Percentiles rank a stretch among this genome's conserved stretches.
phyloP scores from a whole-genome alignment of 148 eudicot species.

The Fagopyrum tataricum region DNA sequence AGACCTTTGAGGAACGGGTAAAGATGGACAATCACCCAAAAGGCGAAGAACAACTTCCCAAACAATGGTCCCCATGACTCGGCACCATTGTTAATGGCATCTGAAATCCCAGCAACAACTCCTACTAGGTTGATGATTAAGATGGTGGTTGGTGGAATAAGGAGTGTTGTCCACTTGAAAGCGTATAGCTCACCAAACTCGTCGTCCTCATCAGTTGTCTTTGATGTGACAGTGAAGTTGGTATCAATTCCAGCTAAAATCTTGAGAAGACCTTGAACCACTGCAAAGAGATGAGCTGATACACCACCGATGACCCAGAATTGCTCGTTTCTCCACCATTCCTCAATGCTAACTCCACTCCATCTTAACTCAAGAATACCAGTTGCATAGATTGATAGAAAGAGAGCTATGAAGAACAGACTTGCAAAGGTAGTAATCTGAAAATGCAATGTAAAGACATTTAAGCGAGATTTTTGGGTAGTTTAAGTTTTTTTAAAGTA shows the following conservation, averaged over 20 bases:
- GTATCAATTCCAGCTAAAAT: conserved; percentile 90
- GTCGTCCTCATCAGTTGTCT: conserved; percentile 55
- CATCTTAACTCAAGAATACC: conserved; percentile 96
- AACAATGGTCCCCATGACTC: conserved; percentile 95
- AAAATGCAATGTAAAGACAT: conserved; percentile 6
- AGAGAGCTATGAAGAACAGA: conserved; percentile 88
- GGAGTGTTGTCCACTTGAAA: conserved; percentile 96
- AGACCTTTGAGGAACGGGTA: conserved; percentile 98
- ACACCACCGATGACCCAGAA: background rate
- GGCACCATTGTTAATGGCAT: conserved; percentile 93
- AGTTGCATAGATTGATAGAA: conserved; percentile 74
- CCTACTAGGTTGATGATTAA: conserved; percentile 88
- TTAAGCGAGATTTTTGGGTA: no score
- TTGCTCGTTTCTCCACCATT: conserved; percentile 99
- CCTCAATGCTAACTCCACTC: conserved; percentile 99
- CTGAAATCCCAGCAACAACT: conserved; percentile 94
- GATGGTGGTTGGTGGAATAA: conserved; percentile 92
- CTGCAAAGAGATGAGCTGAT: conserved; percentile 77
- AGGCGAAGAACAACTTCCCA: conserved; percentile 91
- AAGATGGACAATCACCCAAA: conserved; percentile 93
- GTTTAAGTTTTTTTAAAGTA: no score
- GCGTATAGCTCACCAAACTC: conserved; percentile 78
- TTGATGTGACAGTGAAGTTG: conserved; percentile 36
- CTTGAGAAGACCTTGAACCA: conserved; percentile 83
- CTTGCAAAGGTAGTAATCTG: conserved; percentile 97